Base-by-base conservation (phyloP, 139 green algal species). In the Spirogloea muscicola region DNA sequence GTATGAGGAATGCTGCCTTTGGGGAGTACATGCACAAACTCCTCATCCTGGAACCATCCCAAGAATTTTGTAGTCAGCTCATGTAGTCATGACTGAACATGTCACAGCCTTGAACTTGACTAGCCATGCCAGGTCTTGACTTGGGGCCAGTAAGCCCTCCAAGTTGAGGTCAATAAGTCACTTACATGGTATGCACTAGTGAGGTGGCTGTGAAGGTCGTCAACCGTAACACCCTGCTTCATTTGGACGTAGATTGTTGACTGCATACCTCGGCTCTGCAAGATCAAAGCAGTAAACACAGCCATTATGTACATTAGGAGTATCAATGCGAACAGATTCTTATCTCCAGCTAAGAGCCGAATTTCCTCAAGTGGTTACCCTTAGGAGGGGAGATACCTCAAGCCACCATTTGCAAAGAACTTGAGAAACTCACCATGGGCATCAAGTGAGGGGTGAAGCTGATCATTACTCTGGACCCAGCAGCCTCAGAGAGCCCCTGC, bases 401-500 rank as follows among this genome's bases (percentile, higher is more conserved):
- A n/a, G n/a, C n/a, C n/a, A n/a, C n/a, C n/a, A n/a, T n/a, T n/a
- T n/a, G n/a, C n/a, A n/a, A n/a, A n/a, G n/a, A n/a, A n/a, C n/a
- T n/a, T n/a, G n/a, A n/a, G n/a, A n/a, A n/a, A n/a, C n/a, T n/a
- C n/a, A 82, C 68, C 88, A 98, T 96, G 62, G 92, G 93, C 68
- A 98, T 97, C 9, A 98, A 86, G 85, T 98, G 92, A 3, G 94
- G 94, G 1, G 94, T 98, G 87, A 98, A 98, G 82, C 82, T 91
- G 48, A 98, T 74, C 25, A 58, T 80, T 16, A 89, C 81, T 9
- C 38, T 40, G 34, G 49, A 68, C 33, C 89, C 91, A 5, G 90
- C 87, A 21, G 89, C 88, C 39, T 96, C 91, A 0, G 36, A 79
- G 64, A 98, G 84, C 3, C 91, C 92, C 73, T 96, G 90, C 84